Conservation (phyloP, 768 basidiomycete genomes). For the Kwoniella dendrophila region DNA sequence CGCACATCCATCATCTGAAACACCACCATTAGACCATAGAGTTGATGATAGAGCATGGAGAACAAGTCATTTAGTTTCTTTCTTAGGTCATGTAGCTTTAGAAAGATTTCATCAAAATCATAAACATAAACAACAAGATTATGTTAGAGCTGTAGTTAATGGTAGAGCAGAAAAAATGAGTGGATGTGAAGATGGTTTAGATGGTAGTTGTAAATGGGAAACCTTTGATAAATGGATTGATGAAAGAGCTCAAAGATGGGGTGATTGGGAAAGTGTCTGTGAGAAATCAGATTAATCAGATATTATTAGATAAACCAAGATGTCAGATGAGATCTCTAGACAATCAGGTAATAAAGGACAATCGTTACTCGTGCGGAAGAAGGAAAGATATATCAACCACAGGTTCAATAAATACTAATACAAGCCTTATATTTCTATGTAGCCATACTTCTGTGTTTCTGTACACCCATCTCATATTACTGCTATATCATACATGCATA, state of each 20-base stretch:
- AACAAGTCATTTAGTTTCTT: conserved; percentile 57
- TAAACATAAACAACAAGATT: conserved; percentile 35
- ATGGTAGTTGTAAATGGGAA: conserved; percentile 50
- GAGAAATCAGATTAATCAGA: too few relatives aligned
- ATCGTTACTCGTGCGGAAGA: not conserved
- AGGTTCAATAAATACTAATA: too few relatives aligned
- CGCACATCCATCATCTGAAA: conserved; percentile 32
- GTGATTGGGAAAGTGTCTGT: conserved; percentile 48
- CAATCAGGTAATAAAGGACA: not conserved
- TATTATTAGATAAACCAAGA: not conserved
- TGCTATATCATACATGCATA: too few relatives aligned
- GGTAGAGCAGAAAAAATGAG: conserved; percentile 54
- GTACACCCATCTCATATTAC: too few relatives aligned
- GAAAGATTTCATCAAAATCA: conserved; percentile 55
- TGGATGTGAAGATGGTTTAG: conserved; percentile 55
- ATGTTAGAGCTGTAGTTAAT: conserved; percentile 57
- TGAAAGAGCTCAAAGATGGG: conserved; percentile 40
- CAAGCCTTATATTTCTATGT: too few relatives aligned
- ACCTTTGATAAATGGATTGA: conserved; percentile 47
- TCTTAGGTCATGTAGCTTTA: conserved; percentile 58
- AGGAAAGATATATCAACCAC: too few relatives aligned
- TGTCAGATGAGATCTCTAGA: too few relatives aligned
- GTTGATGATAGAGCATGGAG: conserved; percentile 53
- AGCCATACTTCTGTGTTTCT: too few relatives aligned
- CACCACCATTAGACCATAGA: conserved; percentile 47